phyloP scores from a whole-genome alignment of 2,329 filamentous ascomycete species.

The Fusarium abutilonis region DNA sequence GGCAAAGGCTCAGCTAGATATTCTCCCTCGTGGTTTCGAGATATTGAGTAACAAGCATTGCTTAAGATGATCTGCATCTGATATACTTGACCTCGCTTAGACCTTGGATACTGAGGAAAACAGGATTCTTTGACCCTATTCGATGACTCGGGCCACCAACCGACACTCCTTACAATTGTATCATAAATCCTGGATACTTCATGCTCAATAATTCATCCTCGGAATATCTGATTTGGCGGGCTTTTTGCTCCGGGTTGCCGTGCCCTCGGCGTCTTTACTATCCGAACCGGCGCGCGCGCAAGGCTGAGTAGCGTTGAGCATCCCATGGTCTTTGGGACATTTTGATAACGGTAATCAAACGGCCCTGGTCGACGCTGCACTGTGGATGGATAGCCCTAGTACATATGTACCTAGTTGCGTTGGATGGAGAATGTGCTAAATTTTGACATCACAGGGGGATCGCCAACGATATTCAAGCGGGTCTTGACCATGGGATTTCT shows the following conservation, averaged over 20 bases:
- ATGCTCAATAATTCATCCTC: neutral
- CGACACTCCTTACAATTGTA: neutral
- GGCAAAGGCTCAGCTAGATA: neutral
- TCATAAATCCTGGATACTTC: neutral
- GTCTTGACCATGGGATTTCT: slow-evolving; percentile 31
- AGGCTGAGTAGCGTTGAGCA: slow-evolving; percentile 26
- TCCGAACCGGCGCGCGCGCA: slow-evolving; percentile 3
- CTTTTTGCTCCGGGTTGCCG: slow-evolving; percentile 25
- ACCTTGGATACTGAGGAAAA: neutral
- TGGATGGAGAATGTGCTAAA: slow-evolving; percentile 38
- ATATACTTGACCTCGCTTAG: slow-evolving; percentile 10
- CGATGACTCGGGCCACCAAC: neutral
- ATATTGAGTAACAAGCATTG: neutral
- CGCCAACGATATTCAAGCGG: slow-evolving; percentile 25
- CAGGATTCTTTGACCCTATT: slow-evolving; percentile 1
- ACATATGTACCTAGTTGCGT: no score
- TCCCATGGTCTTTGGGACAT: slow-evolving; percentile 13
- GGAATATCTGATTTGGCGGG: slow-evolving; percentile 1
- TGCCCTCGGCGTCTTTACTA: neutral
- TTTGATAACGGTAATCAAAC: slow-evolving; percentile 18
- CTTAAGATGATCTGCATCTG: slow-evolving; percentile 14
- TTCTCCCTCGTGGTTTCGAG: slow-evolving; percentile 9
- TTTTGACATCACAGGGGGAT: slow-evolving; percentile 42
- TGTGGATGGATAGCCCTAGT: slow-evolving; percentile 22
- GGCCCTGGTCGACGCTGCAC: slow-evolving; percentile 33